A percentile compares a stretch with the other conserved stretches of the same genome.
These are phyloP conservation scores for Daedaleopsis sinensis DNA, from an alignment of 768 basidiomycete genomes.

Conservation along the genomic window DNA sequence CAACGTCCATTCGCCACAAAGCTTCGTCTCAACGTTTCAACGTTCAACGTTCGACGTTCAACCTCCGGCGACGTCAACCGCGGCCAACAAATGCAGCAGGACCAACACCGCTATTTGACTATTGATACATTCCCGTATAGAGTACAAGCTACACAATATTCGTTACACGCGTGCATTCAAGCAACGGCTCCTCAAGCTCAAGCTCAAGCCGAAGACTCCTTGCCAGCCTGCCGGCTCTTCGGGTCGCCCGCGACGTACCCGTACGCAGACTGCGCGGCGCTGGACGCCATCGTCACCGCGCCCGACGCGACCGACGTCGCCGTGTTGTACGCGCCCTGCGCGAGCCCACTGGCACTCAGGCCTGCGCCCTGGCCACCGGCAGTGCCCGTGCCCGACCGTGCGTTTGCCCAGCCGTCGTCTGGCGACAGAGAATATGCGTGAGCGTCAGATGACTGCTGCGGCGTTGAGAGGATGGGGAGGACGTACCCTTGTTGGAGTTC, in stretches of 20 bases:
- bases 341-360: slow-evolving; percentile 3
- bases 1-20: too few relatives aligned
- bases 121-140: neutral
- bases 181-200: slow-evolving; percentile 5
- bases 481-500: slow-evolving; percentile 36
- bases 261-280: slow-evolving; percentile 42
- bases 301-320: slow-evolving; percentile 23
- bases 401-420: slow-evolving; percentile 50
- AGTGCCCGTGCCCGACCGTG: slow-evolving; percentile 20
- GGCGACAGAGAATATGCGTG: neutral
- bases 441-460: neutral
- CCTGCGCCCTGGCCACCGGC: slow-evolving; percentile 2
- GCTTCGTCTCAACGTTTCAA: too few relatives aligned
- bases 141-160: neutral
- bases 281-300: slow-evolving; percentile 35
- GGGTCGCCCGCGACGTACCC: slow-evolving; percentile 41
- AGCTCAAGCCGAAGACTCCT: slow-evolving; percentile 35
- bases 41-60: too few relatives aligned
- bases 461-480: too few relatives aligned
- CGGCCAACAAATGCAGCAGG: too few relatives aligned
- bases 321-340: slow-evolving; percentile 18
- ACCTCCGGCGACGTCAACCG: too few relatives aligned
- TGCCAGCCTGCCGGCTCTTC: slow-evolving; percentile 35
- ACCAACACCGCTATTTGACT: neutral
- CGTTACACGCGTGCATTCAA: neutral